Evolutionary conservation across 2,329 filamentous ascomycete species (phyloP).

Genomic region (Ustulina deusta): DNA sequence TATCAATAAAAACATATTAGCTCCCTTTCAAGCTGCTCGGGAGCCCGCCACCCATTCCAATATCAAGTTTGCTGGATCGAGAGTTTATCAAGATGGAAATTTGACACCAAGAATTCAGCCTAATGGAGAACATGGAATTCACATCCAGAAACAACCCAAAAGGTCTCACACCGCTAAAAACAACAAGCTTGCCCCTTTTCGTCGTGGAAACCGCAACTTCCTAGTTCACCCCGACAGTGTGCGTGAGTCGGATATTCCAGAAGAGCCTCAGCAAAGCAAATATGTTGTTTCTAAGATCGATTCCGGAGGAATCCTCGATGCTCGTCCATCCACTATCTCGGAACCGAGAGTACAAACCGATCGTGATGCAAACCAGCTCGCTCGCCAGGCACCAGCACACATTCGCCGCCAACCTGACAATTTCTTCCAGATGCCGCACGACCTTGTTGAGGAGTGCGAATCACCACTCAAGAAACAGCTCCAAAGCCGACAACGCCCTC

Average conservation of each 20-base stretch:
- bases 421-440: not conserved
- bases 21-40: not conserved
- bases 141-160: not conserved
- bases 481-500: constrained; percentile 10
- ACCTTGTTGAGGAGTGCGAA: not conserved
- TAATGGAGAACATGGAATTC: no score
- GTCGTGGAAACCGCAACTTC: not conserved
- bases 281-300: not conserved
- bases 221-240: not conserved
- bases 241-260: not conserved
- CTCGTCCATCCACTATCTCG: not conserved
- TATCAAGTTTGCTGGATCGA: not conserved
- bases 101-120: not conserved
- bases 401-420: not conserved
- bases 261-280: not conserved
- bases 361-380: not conserved
- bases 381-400: not conserved
- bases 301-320: not conserved
- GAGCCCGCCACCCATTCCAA: not conserved
- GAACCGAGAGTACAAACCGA: not conserved
- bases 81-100: not conserved
- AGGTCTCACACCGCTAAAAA: not conserved
- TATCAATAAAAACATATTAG: not conserved
- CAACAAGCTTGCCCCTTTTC: constrained; percentile 18
- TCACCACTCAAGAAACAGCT: not conserved